Conservation (phyloP, 768 basidiomycete species). For the Tricholoma sp. region DNA sequence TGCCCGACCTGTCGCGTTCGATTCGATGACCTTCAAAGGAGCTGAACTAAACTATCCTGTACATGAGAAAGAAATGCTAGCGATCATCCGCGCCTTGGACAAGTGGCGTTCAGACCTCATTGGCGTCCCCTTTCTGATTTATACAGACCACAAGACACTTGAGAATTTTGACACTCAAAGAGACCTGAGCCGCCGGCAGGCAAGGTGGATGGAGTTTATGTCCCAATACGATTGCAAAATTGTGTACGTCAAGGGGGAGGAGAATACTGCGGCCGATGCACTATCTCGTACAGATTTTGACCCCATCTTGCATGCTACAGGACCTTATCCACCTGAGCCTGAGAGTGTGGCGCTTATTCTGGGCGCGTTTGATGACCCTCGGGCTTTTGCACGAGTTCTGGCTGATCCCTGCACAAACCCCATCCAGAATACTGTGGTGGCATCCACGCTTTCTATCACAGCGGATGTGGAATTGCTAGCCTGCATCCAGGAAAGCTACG, state of each 20-base stretch:
- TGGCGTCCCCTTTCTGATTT: constrained; percentile 14
- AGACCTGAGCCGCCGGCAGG: constrained; percentile 11
- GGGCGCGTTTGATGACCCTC: not conserved
- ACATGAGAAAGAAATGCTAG: constrained; percentile 19
- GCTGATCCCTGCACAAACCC: not conserved
- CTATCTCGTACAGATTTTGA: constrained; percentile 17
- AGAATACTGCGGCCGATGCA: constrained; percentile 28
- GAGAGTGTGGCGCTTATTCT: not conserved
- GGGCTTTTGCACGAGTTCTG: not conserved
- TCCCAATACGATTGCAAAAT: constrained; percentile 27
- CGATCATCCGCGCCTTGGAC: constrained; percentile 21
- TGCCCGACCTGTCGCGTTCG: constrained; percentile 22
- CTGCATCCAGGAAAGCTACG: not conserved
- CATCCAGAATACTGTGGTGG: not conserved
- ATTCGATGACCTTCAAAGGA: not conserved
- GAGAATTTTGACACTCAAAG: constrained; percentile 15
- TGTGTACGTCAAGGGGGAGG: constrained; percentile 24
- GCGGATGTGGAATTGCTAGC: not conserved
- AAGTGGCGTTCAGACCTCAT: constrained; percentile 18
- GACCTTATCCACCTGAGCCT: not conserved
- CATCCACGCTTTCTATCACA: not conserved
- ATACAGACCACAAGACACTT: constrained; percentile 21
- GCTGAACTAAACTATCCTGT: too few species aligned
- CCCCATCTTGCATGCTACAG: not conserved
- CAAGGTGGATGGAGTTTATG: constrained; percentile 35